Evolutionary conservation across 148 eudicot species (phyloP).

Genomic region (Fagopyrum tataricum): DNA sequence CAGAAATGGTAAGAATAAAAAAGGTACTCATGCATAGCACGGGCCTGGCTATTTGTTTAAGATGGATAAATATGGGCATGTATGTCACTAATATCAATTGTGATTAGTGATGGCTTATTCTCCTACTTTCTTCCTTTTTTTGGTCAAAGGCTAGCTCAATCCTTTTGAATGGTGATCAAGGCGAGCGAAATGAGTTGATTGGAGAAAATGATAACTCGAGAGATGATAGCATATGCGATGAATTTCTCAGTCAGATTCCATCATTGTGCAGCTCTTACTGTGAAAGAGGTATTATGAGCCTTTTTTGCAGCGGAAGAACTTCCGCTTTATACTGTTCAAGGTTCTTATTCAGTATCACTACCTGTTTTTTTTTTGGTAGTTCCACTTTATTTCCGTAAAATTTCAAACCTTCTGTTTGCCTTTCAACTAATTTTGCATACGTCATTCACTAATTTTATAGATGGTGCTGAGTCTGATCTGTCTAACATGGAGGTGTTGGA

Average conservation of each 20-base stretch:
- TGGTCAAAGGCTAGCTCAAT: constrained; percentile 60
- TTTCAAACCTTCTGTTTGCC: neutral
- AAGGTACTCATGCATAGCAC: no score
- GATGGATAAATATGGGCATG: neutral
- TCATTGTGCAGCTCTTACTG: constrained; percentile 37
- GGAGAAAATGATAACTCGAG: constrained; percentile 40
- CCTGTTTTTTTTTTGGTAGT: neutral
- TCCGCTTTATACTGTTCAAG: neutral
- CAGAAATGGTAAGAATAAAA: no score
- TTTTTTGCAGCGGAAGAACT: neutral
- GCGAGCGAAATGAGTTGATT: constrained; percentile 36
- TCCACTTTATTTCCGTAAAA: neutral
- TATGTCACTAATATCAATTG: neutral
- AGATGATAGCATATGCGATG: constrained; percentile 42
- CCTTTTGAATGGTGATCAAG: constrained; percentile 53
- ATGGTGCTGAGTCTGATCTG: constrained; percentile 40
- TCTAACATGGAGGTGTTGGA: constrained; percentile 34
- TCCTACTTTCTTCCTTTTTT: constrained; percentile 13
- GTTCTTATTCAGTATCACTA: neutral
- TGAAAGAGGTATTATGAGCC: constrained; percentile 39
- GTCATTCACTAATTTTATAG: constrained; percentile 24
- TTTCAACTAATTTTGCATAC: neutral
- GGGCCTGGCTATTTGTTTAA: neutral
- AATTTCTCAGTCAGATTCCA: constrained; percentile 48
- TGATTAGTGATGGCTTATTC: neutral